phyloP scores from a whole-genome alignment of 345 rosid species.

The Jatropha curcas region DNA sequence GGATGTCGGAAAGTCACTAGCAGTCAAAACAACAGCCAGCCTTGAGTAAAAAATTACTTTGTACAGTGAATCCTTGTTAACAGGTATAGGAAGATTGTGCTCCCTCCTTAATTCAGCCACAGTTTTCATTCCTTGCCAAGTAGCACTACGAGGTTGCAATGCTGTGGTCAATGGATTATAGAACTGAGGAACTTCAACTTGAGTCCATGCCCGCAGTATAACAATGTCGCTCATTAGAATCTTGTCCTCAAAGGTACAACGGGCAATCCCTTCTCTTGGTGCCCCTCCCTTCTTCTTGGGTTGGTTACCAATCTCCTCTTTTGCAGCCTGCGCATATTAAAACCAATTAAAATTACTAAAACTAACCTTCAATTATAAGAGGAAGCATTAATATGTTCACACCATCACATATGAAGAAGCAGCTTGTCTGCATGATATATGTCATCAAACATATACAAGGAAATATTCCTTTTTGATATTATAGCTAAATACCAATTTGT shows the following conservation, averaged over 20 bases:
- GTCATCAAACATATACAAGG: background rate
- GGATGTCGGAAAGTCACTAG: background rate
- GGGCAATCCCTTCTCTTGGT: slow-evolving; percentile 73
- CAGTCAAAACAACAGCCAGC: background rate
- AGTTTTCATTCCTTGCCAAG: slow-evolving; percentile 95
- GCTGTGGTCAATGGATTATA: slow-evolving; percentile 86
- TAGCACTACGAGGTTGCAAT: slow-evolving; percentile 74
- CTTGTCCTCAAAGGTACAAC: slow-evolving; percentile 97
- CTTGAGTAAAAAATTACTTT: slow-evolving; percentile 47
- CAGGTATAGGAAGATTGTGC: slow-evolving; percentile 60
- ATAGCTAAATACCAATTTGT: background rate
- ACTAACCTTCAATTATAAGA: background rate
- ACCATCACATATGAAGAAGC: background rate
- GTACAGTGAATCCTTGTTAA: slow-evolving; percentile 84
- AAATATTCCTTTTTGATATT: background rate
- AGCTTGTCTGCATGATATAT: background rate
- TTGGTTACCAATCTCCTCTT: slow-evolving; percentile 70
- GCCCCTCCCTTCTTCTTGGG: slow-evolving; percentile 65
- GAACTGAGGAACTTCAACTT: slow-evolving; percentile 72
- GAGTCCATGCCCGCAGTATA: slow-evolving; percentile 78
- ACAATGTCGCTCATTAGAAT: slow-evolving; percentile 89
- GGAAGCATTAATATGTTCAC: background rate
- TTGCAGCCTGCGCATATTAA: slow-evolving; percentile 57
- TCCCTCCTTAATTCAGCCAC: slow-evolving; percentile 79
- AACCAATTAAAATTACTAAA: background rate